Conservation (phyloP, 2,329 filamentous ascomycete genomes). For the Fusarium keratoplasticum region DNA sequence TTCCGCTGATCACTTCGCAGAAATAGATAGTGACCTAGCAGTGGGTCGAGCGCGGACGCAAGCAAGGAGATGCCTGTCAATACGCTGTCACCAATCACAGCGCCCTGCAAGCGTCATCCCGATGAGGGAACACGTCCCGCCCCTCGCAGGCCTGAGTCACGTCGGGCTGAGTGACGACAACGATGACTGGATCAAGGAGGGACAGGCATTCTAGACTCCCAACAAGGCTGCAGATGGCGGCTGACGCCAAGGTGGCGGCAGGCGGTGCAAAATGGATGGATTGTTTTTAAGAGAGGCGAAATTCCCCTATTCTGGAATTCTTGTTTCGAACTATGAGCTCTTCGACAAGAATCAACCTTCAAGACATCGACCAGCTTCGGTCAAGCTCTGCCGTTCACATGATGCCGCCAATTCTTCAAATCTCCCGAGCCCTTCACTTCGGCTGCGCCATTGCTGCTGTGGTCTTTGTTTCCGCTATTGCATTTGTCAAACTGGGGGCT, state of each 20-base stretch:
- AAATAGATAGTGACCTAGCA: neutral
- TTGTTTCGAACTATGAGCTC: neutral
- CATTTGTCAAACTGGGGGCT: neutral
- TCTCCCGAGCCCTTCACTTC: slow-evolving; percentile 27
- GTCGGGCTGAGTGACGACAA: neutral
- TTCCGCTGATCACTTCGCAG: neutral
- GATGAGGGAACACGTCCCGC: neutral
- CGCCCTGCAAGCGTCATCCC: neutral
- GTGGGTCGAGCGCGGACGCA: neutral
- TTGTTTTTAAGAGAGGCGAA: neutral
- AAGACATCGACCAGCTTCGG: neutral
- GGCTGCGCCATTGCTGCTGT: neutral
- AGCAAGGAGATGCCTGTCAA: neutral
- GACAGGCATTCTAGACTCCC: neutral
- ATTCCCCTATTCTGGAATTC: neutral
- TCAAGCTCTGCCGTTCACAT: neutral
- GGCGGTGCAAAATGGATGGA: neutral
- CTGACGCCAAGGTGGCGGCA: neutral
- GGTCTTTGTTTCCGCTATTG: neutral
- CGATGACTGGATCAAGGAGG: neutral
- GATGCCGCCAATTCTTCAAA: slow-evolving; percentile 18
- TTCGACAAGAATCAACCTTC: neutral
- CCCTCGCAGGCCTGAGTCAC: neutral
- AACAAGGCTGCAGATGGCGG: neutral
- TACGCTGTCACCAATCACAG: neutral